A percentile compares a stretch with the other conserved stretches of the same genome.
Conservation (phyloP, 2,329 filamentous ascomycete genomes). For the Arthrobotrys conoides region DNA sequence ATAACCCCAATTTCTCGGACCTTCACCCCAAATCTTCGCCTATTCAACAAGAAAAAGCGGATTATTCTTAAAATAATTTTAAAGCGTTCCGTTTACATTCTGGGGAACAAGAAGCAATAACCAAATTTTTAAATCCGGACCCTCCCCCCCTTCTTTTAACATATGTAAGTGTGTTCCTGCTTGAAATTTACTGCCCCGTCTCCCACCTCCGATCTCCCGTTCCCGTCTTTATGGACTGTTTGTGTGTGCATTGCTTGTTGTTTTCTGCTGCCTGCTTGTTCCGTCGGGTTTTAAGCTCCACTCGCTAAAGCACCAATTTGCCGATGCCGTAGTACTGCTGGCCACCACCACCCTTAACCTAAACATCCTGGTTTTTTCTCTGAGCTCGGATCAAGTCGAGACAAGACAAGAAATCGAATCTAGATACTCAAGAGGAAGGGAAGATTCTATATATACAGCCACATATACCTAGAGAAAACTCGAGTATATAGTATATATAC, state of each 20-base stretch:
- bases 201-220: slow-evolving; percentile 56
- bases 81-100: not conserved
- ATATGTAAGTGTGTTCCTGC: slow-evolving; percentile 49
- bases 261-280: slow-evolving; percentile 15
- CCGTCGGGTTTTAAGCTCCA: slow-evolving; percentile 49
- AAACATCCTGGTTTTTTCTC: slow-evolving; percentile 41
- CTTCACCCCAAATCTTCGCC: slow-evolving; percentile 25
- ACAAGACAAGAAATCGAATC: slow-evolving; percentile 18
- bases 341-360: slow-evolving; percentile 36
- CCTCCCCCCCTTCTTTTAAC: not conserved
- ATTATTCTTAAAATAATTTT: slow-evolving; percentile 9
- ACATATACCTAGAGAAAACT: slow-evolving; percentile 40
- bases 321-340: slow-evolving; percentile 41
- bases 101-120: slow-evolving; percentile 7
- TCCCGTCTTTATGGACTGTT: slow-evolving; percentile 24
- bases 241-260: slow-evolving; percentile 36
- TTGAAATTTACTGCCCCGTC: slow-evolving; percentile 28
- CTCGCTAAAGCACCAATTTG: slow-evolving; percentile 58
- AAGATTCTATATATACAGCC: slow-evolving; percentile 48
- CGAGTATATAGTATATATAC: slow-evolving; percentile 54
- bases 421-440: slow-evolving; percentile 23
- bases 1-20: slow-evolving; percentile 37
- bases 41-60: slow-evolving; percentile 19
- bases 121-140: slow-evolving; percentile 31
- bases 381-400: slow-evolving; percentile 27